phyloP scores from a whole-genome alignment of 345 rosid species.

The Zanthoxylum bungeanum region DNA sequence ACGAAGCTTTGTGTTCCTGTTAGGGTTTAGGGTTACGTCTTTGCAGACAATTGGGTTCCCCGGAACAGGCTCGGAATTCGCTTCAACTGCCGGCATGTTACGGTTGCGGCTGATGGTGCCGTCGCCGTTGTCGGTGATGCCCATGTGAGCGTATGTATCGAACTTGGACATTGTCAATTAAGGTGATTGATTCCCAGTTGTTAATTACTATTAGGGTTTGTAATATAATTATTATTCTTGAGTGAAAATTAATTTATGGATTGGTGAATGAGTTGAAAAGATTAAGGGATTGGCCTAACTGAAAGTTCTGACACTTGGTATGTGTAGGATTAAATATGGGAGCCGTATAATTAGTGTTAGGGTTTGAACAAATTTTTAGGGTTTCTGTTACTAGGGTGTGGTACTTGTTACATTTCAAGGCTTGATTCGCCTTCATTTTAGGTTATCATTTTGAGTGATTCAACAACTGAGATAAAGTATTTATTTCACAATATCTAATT shows the following conservation, averaged over 20 bases:
- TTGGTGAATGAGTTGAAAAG: too few species aligned
- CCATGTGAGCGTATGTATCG: slow-evolving; percentile 22
- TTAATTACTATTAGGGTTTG: too few species aligned
- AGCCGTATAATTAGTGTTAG: background rate
- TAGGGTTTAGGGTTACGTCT: slow-evolving; percentile 17
- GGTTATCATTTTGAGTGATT: background rate
- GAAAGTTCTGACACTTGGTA: background rate
- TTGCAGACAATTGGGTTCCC: slow-evolving; percentile 19
- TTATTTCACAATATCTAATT: too few species aligned
- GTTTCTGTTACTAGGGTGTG: background rate
- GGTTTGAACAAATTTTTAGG: slow-evolving; percentile 11
- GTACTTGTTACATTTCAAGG: background rate
- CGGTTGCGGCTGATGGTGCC: slow-evolving; percentile 16
- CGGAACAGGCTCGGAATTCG: slow-evolving; percentile 14
- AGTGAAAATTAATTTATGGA: too few species aligned
- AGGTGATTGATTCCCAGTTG: too few species aligned
- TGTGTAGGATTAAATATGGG: background rate
- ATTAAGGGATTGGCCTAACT: background rate
- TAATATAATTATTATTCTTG: too few species aligned
- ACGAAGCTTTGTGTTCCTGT: slow-evolving; percentile 10
- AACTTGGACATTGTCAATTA: slow-evolving; percentile 19
- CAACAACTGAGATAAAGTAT: background rate
- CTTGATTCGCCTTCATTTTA: background rate
- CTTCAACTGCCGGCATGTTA: background rate
- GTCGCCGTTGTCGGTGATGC: slow-evolving; percentile 12